Evolutionary conservation across 306 rosid species (phyloP), one percentile per base, ranked within the genome.

Genomic region (Purshia tridentata): DNA sequence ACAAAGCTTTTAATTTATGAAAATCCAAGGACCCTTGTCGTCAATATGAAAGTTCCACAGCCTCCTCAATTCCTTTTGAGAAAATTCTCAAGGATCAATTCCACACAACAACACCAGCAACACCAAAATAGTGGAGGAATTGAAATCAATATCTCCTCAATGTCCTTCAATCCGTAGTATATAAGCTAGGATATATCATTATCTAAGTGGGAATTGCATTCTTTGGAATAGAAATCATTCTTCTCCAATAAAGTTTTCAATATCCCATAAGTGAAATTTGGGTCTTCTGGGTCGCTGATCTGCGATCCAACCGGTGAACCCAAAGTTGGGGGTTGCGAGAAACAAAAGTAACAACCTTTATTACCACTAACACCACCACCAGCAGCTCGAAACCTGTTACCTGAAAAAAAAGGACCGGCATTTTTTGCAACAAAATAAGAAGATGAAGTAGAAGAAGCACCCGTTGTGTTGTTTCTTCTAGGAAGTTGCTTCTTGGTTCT

Each of bases 181-280:
- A 5, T 22, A 8, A n/a, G 35, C 35, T 29, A 29, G 50, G 65
- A 46, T 19, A 18, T 19, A 59, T 42, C 67, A 72, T 63, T 80
- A 65, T 82, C 76, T 42, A 84, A 46, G 77, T 90, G 97, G 42
- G 90, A 76, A 86, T 93, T 90, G 88, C 90, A 87, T 45, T 90
- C 87, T 69, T 75, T 86, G 58, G 90, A 87, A 81, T 69, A 82
- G 70, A 93, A 93, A 82, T 87, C 91, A 78, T 86, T 93, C 44
- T 57, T 86, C 73, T 93, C 93, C 7, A 93, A 75, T 14, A 93
- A 76, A 78, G 22, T 70, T 76, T 63, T 87, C 84, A 91, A 52
- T 90, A 83, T 87, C 35, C 76, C 82, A 54, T 54, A 49, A 40
- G 85, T 86, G 54, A 90, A 93, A 50, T 83, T 87, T 1, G 86